Conservation (phyloP, 176 grass and related monocot species). For the Oryza officinalis region DNA sequence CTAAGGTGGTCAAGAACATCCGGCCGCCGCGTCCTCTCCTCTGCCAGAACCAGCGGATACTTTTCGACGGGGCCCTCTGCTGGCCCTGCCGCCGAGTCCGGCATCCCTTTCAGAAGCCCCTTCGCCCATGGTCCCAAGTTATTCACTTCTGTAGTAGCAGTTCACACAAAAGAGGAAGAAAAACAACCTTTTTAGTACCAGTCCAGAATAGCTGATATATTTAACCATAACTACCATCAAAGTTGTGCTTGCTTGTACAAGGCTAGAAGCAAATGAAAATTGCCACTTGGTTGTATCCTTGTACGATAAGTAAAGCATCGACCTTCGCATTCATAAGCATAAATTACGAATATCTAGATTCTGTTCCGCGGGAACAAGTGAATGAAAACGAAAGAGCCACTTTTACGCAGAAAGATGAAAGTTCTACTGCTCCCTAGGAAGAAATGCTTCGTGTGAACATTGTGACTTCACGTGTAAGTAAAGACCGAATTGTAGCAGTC, state of each 20-base stretch:
- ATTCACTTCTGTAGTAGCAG: conserved; percentile 55
- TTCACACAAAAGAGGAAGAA: conserved; percentile 2
- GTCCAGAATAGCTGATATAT: conserved; percentile 3
- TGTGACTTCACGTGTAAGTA: conserved; percentile 6
- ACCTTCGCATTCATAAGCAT: no score
- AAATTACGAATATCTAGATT: background rate
- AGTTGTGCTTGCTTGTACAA: background rate
- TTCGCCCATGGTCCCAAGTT: conserved; percentile 85
- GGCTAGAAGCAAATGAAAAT: background rate
- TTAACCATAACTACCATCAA: background rate
- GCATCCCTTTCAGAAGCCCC: conserved; percentile 69
- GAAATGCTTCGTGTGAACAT: background rate
- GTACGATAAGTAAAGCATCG: conserved; percentile 26
- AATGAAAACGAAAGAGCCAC: background rate
- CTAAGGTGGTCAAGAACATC: conserved; percentile 70
- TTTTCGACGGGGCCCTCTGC: conserved; percentile 47
- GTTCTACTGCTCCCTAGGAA: background rate
- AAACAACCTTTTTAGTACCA: conserved; percentile 26
- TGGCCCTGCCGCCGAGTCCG: conserved; percentile 37
- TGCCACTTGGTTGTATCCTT: conserved; percentile 17
- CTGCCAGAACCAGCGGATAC: conserved; percentile 76
- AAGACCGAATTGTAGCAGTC: background rate
- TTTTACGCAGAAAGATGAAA: background rate
- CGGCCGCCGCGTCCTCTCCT: conserved; percentile 72
- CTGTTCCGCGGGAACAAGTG: background rate